A percentile compares a stretch with the other conserved stretches of the same genome.
These are phyloP conservation scores for Elsinoe batatas DNA, from an alignment of 2,329 filamentous ascomycete species.

Conservation along the genomic window DNA sequence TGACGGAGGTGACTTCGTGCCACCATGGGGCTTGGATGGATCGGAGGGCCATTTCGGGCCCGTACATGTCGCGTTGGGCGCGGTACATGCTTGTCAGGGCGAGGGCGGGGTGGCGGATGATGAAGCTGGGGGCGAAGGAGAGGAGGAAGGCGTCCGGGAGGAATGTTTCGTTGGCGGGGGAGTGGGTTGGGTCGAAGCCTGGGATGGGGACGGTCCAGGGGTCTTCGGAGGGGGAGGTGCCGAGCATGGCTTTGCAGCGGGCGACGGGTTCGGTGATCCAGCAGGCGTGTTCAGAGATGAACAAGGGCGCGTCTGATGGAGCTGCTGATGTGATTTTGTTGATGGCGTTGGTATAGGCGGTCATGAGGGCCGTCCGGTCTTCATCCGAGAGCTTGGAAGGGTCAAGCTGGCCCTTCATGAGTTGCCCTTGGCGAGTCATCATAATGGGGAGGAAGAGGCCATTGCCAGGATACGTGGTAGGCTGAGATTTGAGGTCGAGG, in stretches of 20 bases:
- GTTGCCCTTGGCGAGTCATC: slow-evolving; percentile 6
- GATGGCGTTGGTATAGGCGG: neutral
- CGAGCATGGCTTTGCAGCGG: neutral
- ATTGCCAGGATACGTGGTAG: neutral
- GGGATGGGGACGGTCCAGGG: slow-evolving; percentile 10
- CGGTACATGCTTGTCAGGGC: slow-evolving; percentile 8
- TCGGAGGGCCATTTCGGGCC: neutral
- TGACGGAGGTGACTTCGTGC: slow-evolving; percentile 7
- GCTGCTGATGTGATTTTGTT: neutral
- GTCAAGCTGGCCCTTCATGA: neutral
- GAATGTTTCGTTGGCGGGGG: neutral
- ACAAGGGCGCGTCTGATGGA: neutral
- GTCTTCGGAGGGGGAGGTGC: neutral
- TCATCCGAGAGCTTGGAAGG: neutral
- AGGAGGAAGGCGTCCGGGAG: slow-evolving; percentile 8
- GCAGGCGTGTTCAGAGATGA: slow-evolving; percentile 10
- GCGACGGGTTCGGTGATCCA: slow-evolving; percentile 7
- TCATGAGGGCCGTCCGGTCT: slow-evolving; percentile 7
- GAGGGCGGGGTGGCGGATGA: slow-evolving; percentile 7
- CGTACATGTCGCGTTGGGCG: slow-evolving; percentile 10
- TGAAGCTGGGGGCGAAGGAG: slow-evolving; percentile 10
- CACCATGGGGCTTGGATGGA: neutral
- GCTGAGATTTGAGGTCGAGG: slow-evolving; percentile 4
- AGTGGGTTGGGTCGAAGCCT: neutral
- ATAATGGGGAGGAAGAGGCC: slow-evolving; percentile 12